Evolutionary conservation across 805 yeast genomes (phyloP).

Genomic region (Pichia exigua): DNA sequence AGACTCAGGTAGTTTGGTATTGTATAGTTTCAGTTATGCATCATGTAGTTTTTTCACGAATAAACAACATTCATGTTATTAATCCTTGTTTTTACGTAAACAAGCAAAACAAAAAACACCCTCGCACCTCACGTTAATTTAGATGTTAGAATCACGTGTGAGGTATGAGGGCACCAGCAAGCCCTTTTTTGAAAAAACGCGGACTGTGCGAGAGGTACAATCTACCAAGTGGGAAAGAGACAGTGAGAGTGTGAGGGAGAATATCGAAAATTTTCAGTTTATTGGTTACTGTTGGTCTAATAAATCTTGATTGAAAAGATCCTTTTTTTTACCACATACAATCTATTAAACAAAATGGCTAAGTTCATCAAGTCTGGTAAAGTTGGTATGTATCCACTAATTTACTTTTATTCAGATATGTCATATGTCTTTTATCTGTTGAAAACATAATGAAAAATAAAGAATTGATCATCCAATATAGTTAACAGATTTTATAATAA

Average conservation of each 20-base stretch:
- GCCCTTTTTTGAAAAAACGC: neutral
- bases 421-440: neutral
- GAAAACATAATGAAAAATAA: neutral
- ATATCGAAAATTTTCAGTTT: conserved; percentile 7
- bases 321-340: conserved; percentile 2
- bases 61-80: neutral
- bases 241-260: neutral
- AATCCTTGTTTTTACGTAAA: neutral
- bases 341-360: conserved; percentile 57
- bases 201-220: neutral
- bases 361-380: conserved; percentile 99
- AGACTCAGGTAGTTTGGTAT: conserved; percentile 31
- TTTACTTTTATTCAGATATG: no score
- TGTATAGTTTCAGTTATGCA: neutral
- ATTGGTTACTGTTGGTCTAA: neutral
- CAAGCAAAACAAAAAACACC: neutral
- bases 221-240: neutral
- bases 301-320: neutral
- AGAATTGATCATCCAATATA: no score
- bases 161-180: neutral
- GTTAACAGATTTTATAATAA: no score
- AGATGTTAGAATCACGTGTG: neutral
- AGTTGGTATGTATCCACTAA: conserved; percentile 75
- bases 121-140: conserved; percentile 2
- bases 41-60: neutral